Evolutionary conservation across 148 eudicot genomes (phyloP), one percentile per base, ranked within the genome.

Genomic region (Amaranthus palmeri): DNA sequence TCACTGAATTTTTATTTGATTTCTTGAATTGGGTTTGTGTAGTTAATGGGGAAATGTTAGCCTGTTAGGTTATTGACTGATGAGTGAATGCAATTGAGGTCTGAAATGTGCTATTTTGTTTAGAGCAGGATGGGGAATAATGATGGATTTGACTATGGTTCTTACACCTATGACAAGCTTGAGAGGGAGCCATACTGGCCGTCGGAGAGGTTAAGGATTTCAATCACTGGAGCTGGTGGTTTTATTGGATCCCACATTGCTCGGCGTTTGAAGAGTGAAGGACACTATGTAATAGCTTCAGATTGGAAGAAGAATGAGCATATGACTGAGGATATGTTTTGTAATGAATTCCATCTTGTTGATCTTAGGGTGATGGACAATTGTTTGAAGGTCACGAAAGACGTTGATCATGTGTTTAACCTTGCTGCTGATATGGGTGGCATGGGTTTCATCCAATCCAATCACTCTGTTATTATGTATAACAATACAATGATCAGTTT

Each of bases 341-440:
- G 88, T 65, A 77, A 85, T 56, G 88, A 85, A 48, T 85, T 85
- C 74, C 85, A 85, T 61, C 85, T 85, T 65, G 88, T 82, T 57
- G 88, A 85, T 77, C 79, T 85, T 54, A 82, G 88, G 83, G 88
- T 85, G 73, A 85, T 85, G 88, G 88, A 80, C 17, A 85, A 85
- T 61, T 85, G 88, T 78, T 72, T 85, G 82, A 82, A 79, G 72
- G 85, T 85, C 58, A 85, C 85, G 7, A 69, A 82, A 50, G 85
- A 72, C 45, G 88, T 85, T 36, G 85, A 82, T 70, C 85, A 85
- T 75, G 88, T 85, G 72, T 85, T 85, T 78, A 85, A 85, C 77
- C 85, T 85, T 69, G 88, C 88, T 64, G 88, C 88, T 25, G 88
- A 85, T 69, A 85, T 85, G 88, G 85, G 88, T 72, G 88, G 88